These are phyloP conservation scores for Rubia tinctorum DNA, from an alignment of 305 asterid genomes.

Conservation along the genomic window DNA sequence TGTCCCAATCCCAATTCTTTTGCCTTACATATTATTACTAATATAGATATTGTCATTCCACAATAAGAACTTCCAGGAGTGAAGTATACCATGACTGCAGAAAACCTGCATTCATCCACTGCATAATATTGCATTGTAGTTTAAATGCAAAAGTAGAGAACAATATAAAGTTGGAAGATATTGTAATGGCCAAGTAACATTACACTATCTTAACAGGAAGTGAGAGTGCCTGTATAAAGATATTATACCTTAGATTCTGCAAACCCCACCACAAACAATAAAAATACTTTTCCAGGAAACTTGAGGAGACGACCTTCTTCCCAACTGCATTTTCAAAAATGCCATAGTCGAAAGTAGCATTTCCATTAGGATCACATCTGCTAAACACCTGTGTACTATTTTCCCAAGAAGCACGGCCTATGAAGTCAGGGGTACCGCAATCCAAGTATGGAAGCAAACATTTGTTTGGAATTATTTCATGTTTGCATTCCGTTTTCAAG, in stretches of 20 bases:
- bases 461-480: slow-evolving; percentile 44
- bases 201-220: not conserved
- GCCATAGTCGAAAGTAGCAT: slow-evolving; percentile 62
- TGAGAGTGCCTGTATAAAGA: slow-evolving; percentile 4
- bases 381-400: slow-evolving; percentile 56
- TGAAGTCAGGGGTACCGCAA: slow-evolving; percentile 34
- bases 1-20: not conserved
- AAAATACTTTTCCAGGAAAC: slow-evolving; percentile 67
- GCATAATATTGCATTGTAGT: not conserved
- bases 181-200: not conserved
- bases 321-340: slow-evolving; percentile 74
- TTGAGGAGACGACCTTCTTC: slow-evolving; percentile 78
- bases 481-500: slow-evolving; percentile 76
- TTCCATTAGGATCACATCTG: slow-evolving; percentile 59
- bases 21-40: not conserved
- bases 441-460: slow-evolving; percentile 62
- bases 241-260: slow-evolving; percentile 77
- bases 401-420: slow-evolving; percentile 49
- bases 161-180: slow-evolving; percentile 2
- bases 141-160: slow-evolving; percentile 5
- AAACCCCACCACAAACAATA: slow-evolving; percentile 99
- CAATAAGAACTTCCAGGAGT: not conserved
- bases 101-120: not conserved
- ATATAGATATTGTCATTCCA: not conserved
- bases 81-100: not conserved